Base-by-base conservation (phyloP, 177 flowering plant genomes). In the Vitis hybrid region DNA sequence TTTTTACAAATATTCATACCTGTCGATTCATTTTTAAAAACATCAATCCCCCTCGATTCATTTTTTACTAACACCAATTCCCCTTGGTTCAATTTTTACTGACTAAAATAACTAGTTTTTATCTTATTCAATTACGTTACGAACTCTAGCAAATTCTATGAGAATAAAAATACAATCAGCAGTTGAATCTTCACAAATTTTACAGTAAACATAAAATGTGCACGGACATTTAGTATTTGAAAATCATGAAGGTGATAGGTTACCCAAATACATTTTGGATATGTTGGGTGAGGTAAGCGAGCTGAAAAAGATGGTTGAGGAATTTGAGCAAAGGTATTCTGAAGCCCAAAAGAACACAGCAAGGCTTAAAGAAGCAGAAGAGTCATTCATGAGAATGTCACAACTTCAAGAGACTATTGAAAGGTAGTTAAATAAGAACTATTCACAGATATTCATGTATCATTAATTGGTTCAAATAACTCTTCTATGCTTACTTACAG, bases 331-430 rank as follows among this genome's bases (percentile, higher is more conserved):
- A 26, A 81, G 61, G 54, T 82, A 59, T 63, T 54, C 71, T 52
- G 88, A 87, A 76, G 77, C 81, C 5, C 84, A 91, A 71, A 81
- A 80, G 69, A 85, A 82, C 78, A 81, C 75, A 73, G 75, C 69
- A 55, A 87, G 83, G 62, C 66, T 76, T 34, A 69, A 77, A 76
- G 89, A 85, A 74, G 85, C 83, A 68, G 87, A 85, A 72, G 88
- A 90, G 75, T 80, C 86, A 65, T 84, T 82, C 45, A 61, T 61
- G 29, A 90, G 72, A 76, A 63, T 81, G 10, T 71, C 72, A 51
- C 81, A 87, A 78, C 86, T 92, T 61, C 94, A 88, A 74, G 92
- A 88, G 68, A 83, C 71, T 14, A 74, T 90, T 49, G 93, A 88
- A 79, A 86, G 94, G 92, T 89, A 81, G 16, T 59, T 59, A 54